Base-by-base conservation (phyloP, 805 yeast species). In the Barnettozyma wickerhamii region DNA sequence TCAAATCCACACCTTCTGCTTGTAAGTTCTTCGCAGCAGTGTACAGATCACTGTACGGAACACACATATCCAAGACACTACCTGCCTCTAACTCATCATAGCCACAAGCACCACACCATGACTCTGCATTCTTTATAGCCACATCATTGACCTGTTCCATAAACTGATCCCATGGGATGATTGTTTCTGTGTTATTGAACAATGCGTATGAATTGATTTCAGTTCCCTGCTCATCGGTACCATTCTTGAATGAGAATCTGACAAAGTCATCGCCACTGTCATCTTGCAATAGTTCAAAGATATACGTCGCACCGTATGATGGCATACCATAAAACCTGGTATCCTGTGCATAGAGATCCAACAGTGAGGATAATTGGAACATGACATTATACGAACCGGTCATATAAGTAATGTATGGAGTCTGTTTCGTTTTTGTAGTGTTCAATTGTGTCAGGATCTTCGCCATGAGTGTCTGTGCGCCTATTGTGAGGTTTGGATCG, bases 311-410 rank as follows among this genome's bases (percentile, higher is more conserved):
- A 32, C 73, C 76, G 49, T 72, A 72, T 33, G 65, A 63, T 43
- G 75, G 73, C 64, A 72, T 63, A 18, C 74, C 73, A 13, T 69
- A 67, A 57, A 71, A 72, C 26, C 47, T 48, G 38, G 62, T 52
- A 40, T 55, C 63, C n/a, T 53, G 55, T 20, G 50, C 33, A 46
- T 62, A 54, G 43, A 71, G 48, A 21, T 62, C 63, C 35, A 67
- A 35, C 23, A 68, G 41, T 39, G 65, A 68, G 34, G 56, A 59
- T 30, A 67, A 44, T 52, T 65, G 71, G 59, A 57, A 67, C 66
- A 72, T 68, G 38, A 62, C 63, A 53, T 67, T 66, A 59, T 51
- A 72, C 6, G 77, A 65, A 30, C 76, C 76, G 12, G 72, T 69
- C 49, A 64, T 58, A 51, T 66, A 67, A 53, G 64, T 60, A 44